phyloP scores from a whole-genome alignment of 345 rosid species.

The Pelargonium nanum region DNA sequence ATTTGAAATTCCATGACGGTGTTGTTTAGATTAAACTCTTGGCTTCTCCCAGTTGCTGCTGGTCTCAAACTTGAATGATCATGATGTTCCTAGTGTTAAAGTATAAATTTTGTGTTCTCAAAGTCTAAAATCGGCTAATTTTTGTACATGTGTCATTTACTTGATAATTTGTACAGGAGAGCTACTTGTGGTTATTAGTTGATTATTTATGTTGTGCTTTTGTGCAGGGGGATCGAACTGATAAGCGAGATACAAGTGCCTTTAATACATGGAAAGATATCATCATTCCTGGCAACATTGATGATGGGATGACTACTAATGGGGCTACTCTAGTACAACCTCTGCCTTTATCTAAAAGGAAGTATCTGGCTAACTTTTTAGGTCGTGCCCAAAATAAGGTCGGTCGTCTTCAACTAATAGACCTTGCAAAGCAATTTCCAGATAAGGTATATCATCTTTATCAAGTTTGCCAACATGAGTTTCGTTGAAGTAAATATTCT shows the following conservation, averaged over 20 bases:
- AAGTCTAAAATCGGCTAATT: background rate
- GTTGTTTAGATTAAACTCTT: no score
- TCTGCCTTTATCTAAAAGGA: constrained; percentile 63
- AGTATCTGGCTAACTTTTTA: constrained; percentile 76
- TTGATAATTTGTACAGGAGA: no score
- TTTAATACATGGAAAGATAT: constrained; percentile 97
- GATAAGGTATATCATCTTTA: constrained; percentile 47
- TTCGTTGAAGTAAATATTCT: no score
- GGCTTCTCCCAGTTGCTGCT: no score
- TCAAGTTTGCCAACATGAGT: no score
- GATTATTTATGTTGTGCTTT: constrained; percentile 4
- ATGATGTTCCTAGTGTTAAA: background rate
- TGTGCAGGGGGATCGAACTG: constrained; percentile 90
- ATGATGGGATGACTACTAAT: constrained; percentile 68
- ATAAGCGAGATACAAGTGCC: constrained; percentile 77
- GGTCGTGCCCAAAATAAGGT: constrained; percentile 88
- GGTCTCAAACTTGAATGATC: background rate
- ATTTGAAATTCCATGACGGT: no score
- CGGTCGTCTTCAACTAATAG: constrained; percentile 76
- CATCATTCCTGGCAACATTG: constrained; percentile 88
- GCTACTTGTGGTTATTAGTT: background rate
- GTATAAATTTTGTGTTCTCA: background rate
- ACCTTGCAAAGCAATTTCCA: constrained; percentile 72
- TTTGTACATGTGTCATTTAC: background rate
- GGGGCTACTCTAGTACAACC: constrained; percentile 51